Conservation (phyloP, 1,284 basidiomycete species). For the Mycena citricolor region DNA sequence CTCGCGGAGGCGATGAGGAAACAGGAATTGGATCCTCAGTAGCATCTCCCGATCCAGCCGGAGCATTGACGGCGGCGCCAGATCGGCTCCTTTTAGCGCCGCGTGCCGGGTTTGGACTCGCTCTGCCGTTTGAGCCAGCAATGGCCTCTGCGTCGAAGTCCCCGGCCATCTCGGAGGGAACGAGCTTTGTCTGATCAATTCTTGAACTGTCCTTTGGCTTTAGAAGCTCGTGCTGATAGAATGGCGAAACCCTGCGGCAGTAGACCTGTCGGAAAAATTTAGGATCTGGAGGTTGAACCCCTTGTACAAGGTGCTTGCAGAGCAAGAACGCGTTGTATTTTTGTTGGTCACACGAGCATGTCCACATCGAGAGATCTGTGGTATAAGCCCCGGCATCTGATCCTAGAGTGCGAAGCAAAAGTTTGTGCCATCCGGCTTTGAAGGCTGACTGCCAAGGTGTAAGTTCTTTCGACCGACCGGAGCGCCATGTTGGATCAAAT, state of each 20-base stretch:
- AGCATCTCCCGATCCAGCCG: too few species aligned
- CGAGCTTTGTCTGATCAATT: too few species aligned
- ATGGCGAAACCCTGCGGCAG: constrained; percentile 6
- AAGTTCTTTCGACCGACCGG: constrained; percentile 3
- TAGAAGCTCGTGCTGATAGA: constrained; percentile 4
- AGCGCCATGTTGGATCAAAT: constrained; percentile 19
- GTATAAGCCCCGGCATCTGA: constrained; percentile 19
- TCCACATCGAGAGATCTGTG: constrained; percentile 6
- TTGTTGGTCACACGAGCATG: constrained; percentile 12
- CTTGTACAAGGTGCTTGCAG: constrained; percentile 19
- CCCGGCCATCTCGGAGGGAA: too few species aligned
- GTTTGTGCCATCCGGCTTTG: constrained; percentile 23
- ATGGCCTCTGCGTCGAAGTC: too few species aligned
- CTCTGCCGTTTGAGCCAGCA: too few species aligned
- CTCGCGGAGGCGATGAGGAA: too few species aligned
- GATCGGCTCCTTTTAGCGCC: too few species aligned
- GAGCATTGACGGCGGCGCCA: too few species aligned
- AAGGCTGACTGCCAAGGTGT: background rate
- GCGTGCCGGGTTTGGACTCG: too few species aligned
- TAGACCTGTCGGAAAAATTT: constrained; percentile 8
- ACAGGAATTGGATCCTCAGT: too few species aligned
- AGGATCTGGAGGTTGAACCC: constrained; percentile 1
- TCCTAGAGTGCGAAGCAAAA: constrained; percentile 4
- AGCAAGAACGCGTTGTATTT: constrained; percentile 13
- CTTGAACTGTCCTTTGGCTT: constrained; percentile 4